Evolutionary conservation across 2,329 filamentous ascomycete genomes (phyloP).

Genomic region (Colletotrichum endophyticum): DNA sequence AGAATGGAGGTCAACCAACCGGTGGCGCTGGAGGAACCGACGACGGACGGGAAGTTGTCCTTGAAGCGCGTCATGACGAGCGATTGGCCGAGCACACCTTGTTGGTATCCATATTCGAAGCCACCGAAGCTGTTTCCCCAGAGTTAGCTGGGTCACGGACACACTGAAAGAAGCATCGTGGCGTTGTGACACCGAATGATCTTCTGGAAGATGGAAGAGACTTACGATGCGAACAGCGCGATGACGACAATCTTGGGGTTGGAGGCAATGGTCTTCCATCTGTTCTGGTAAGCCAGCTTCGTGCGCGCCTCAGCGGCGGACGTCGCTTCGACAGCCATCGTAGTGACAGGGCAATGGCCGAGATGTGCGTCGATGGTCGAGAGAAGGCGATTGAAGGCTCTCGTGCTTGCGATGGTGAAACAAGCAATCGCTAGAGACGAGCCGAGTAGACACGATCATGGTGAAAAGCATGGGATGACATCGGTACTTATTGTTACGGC

Average conservation of each 20-base stretch:
- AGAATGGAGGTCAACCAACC: slow-evolving; percentile 58
- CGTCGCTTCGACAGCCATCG: slow-evolving; percentile 1
- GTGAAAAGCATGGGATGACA: not conserved
- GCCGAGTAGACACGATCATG: not conserved
- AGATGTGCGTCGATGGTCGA: not conserved
- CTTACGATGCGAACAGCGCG: slow-evolving; percentile 44
- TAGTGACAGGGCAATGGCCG: not conserved
- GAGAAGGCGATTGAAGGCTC: not conserved
- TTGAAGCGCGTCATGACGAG: slow-evolving; percentile 58
- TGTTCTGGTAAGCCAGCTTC: slow-evolving; percentile 13
- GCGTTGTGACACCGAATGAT: slow-evolving; percentile 32
- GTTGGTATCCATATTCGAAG: slow-evolving; percentile 59
- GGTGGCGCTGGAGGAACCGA: slow-evolving; percentile 48
- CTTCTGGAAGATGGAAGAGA: not conserved
- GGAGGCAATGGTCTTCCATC: slow-evolving; percentile 32
- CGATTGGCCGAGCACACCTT: slow-evolving; percentile 57
- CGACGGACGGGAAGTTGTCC: slow-evolving; percentile 52
- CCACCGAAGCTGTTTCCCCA: slow-evolving; percentile 46
- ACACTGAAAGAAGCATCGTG: accelerated
- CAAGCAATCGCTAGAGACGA: not conserved
- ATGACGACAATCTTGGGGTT: slow-evolving; percentile 44
- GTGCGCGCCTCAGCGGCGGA: slow-evolving; percentile 15
- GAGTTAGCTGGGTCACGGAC: not conserved
- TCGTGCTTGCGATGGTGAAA: not conserved
- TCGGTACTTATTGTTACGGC: slow-evolving; percentile 10